A percentile compares a stretch with the other conserved stretches of the same genome.
These are phyloP conservation scores for Suillus decipiens DNA, from an alignment of 768 basidiomycete genomes.

Conservation along the genomic window DNA sequence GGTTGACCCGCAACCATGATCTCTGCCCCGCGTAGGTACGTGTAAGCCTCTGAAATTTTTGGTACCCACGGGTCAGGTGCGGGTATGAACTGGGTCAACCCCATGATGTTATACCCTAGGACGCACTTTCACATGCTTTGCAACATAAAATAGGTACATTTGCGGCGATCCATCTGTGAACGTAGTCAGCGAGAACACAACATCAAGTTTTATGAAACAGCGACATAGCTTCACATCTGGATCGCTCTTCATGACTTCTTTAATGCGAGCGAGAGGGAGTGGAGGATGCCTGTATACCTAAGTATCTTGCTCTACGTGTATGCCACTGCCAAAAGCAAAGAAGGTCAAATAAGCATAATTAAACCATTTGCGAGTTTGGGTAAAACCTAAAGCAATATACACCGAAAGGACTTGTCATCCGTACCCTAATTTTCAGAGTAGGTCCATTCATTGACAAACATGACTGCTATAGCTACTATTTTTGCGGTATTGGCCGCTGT, in stretches of 20 bases:
- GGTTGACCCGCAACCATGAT: too few relatives aligned
- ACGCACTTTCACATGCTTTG: constrained; percentile 97
- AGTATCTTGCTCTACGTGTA: constrained; percentile 85
- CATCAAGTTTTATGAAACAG: constrained; percentile 8
- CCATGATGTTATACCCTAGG: too few relatives aligned
- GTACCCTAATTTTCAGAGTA: not conserved
- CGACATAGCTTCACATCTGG: constrained; percentile 87
- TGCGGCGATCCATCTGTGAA: constrained; percentile 92
- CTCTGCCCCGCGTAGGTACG: too few relatives aligned
- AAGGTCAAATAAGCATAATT: too few relatives aligned
- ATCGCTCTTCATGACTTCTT: constrained; percentile 99
- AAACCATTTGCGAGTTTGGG: too few relatives aligned
- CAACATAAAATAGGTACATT: constrained; percentile 97
- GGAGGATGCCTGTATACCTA: constrained; percentile 87
- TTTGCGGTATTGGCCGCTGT: constrained; percentile 20
- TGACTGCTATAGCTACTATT: constrained; percentile 6
- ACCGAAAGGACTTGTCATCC: too few relatives aligned
- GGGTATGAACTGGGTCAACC: too few relatives aligned
- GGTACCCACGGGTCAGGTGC: too few relatives aligned
- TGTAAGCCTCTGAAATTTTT: too few relatives aligned
- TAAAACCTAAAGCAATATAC: too few relatives aligned
- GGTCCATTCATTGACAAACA: not conserved
- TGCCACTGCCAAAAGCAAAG: constrained; percentile 90
- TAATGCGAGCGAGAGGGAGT: constrained; percentile 91
- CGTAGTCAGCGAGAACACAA: constrained; percentile 11